These are phyloP conservation scores for Lactifluus piperatus DNA, from an alignment of 768 basidiomycete species.

Conservation along the genomic window DNA sequence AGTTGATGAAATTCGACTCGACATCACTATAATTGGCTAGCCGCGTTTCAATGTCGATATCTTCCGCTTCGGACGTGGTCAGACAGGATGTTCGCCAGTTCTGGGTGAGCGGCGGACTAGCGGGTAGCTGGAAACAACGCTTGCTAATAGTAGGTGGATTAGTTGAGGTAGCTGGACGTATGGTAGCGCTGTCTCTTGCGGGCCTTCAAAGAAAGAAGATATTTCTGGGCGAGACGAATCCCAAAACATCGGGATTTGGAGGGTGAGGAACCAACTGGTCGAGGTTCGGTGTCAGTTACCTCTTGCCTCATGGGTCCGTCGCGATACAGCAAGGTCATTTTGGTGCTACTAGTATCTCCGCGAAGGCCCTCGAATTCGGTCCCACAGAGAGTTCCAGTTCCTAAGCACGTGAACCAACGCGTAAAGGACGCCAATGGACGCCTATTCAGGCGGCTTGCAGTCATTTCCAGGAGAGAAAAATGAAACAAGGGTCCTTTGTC, in stretches of 20 bases:
- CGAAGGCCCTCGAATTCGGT: conserved; percentile 74
- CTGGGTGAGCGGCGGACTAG: conserved; percentile 45
- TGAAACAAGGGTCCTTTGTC: conserved; percentile 53
- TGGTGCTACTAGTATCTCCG: conserved; percentile 38
- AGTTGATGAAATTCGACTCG: conserved; percentile 22
- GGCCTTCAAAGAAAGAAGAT: not conserved
- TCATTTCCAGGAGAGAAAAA: conserved; percentile 58
- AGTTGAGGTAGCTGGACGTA: conserved; percentile 23
- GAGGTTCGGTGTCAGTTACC: not conserved
- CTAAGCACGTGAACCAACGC: conserved; percentile 47
- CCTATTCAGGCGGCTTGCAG: conserved; percentile 78
- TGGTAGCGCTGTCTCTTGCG: not conserved
- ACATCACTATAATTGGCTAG: conserved; percentile 54
- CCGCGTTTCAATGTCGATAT: conserved; percentile 82
- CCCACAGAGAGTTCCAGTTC: conserved; percentile 42
- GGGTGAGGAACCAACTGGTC: not conserved
- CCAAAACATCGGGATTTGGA: not conserved
- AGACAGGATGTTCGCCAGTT: too few relatives aligned
- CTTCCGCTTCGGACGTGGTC: too few relatives aligned
- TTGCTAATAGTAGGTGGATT: conserved; percentile 31
- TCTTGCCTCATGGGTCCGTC: conserved; percentile 20
- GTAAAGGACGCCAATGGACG: conserved; percentile 67
- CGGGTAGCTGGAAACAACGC: conserved; percentile 51
- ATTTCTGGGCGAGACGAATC: not conserved
- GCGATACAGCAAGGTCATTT: conserved; percentile 29